Percentiles rank a stretch among this genome's conserved stretches.
Conservation (phyloP, 2,329 filamentous ascomycete genomes). For the Aspergillus pseudoterreus region DNA sequence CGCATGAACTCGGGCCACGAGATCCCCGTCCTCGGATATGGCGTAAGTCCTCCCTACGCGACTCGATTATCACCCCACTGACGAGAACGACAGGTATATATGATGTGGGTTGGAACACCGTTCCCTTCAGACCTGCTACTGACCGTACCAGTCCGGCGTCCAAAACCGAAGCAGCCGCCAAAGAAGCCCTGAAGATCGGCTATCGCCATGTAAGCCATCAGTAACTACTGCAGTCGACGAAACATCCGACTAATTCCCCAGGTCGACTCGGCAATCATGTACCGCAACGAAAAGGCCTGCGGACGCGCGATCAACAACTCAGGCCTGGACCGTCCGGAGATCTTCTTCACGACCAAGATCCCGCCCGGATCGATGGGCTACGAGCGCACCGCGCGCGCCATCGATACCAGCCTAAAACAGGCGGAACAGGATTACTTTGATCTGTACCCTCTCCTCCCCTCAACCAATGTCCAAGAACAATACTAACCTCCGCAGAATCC, state of each 20-base stretch:
- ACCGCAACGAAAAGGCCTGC: conserved; percentile 68
- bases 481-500: conserved; percentile 37
- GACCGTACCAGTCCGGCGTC: conserved; percentile 19
- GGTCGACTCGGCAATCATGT: conserved; percentile 62
- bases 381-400: conserved; percentile 62
- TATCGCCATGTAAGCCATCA: conserved; percentile 28
- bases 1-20: conserved; percentile 58
- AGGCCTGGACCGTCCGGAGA: conserved; percentile 60
- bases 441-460: conserved; percentile 44
- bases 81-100: conserved; percentile 24
- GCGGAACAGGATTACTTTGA: conserved; percentile 73
- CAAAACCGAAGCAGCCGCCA: conserved; percentile 21
- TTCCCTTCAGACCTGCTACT: not conserved
- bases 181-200: conserved; percentile 26
- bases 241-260: conserved; percentile 7
- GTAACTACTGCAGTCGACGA: not conserved
- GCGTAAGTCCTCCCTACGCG: conserved; percentile 38
- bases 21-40: conserved; percentile 59
- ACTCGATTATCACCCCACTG: not conserved
- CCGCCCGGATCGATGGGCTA: conserved; percentile 63
- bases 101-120: conserved; percentile 21
- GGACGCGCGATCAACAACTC: conserved; percentile 61
- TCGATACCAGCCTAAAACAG: conserved; percentile 58
- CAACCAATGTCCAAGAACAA: not conserved
- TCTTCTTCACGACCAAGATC: conserved; percentile 80